phyloP scores from a whole-genome alignment of 2,329 filamentous ascomycete genomes.

The Hypoxylon sp. region DNA sequence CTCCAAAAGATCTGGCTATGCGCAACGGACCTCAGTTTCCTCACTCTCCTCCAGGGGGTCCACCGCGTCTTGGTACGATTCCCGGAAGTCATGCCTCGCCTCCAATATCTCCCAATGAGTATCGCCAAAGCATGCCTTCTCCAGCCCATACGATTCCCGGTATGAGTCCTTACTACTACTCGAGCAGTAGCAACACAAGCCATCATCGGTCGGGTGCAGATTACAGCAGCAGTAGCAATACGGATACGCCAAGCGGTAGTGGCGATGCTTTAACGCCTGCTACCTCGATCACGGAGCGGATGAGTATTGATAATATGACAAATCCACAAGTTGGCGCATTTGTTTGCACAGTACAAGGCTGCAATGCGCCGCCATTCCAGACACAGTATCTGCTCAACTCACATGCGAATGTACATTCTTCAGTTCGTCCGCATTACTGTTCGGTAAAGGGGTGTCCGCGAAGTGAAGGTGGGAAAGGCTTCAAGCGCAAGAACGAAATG shows the following conservation, averaged over 20 bases:
- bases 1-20: conserved; percentile 53
- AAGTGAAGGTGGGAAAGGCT: conserved; percentile 75
- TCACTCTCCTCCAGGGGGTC: conserved; percentile 55
- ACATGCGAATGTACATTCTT: conserved; percentile 80
- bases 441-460: conserved; percentile 73
- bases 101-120: conserved; percentile 67
- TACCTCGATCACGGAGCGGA: conserved; percentile 64
- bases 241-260: conserved; percentile 63
- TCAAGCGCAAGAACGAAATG: conserved; percentile 82
- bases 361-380: conserved; percentile 80
- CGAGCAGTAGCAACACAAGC: conserved; percentile 46
- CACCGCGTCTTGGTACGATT: conserved; percentile 54
- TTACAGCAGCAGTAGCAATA: conserved; percentile 60
- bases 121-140: conserved; percentile 63
- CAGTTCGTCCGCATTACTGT: conserved; percentile 75
- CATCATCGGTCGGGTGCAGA: conserved; percentile 59
- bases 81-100: conserved; percentile 60
- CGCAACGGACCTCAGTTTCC: conserved; percentile 50
- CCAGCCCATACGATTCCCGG: conserved; percentile 60
- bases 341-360: conserved; percentile 73
- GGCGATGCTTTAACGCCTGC: conserved; percentile 62
- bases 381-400: conserved; percentile 85
- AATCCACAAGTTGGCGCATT: conserved; percentile 66
- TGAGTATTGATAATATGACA: conserved; percentile 72
- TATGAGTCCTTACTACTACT: conserved; percentile 58